Conservation (phyloP, 2,329 filamentous ascomycete species). For the Lachnellula subtilissima region DNA sequence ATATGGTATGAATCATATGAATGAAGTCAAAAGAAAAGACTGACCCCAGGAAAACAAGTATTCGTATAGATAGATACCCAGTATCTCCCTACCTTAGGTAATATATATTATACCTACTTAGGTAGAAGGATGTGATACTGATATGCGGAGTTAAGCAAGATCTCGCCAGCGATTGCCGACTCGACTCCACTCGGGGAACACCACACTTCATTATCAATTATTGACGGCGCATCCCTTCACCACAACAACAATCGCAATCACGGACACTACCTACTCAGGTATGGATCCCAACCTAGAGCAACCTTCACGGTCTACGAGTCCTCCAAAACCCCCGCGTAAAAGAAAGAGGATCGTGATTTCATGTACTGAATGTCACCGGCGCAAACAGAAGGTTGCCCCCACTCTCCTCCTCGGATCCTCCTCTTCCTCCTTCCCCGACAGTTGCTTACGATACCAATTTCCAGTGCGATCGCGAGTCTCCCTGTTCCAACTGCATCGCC, state of each 20-base stretch:
- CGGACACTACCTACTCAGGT: not conserved
- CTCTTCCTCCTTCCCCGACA: not conserved
- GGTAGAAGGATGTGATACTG: too few species aligned
- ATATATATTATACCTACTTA: too few species aligned
- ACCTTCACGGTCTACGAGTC: constrained; percentile 9
- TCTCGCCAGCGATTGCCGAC: not conserved
- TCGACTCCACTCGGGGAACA: not conserved
- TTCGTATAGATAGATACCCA: too few species aligned
- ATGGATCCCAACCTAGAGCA: constrained; percentile 7
- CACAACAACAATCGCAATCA: not conserved
- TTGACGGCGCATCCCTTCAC: not conserved
- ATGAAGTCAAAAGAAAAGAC: too few species aligned
- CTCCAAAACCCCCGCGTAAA: constrained; percentile 39
- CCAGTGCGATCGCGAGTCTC: constrained; percentile 55
- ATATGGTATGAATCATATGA: too few species aligned
- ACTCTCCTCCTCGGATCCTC: not conserved
- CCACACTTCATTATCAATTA: not conserved
- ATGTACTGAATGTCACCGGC: constrained; percentile 59
- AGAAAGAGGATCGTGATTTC: constrained; percentile 57
- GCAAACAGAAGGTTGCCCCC: constrained; percentile 41
- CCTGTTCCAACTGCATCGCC: constrained; percentile 55
- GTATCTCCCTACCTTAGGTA: too few species aligned
- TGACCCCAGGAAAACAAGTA: too few species aligned
- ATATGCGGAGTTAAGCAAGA: too few species aligned
- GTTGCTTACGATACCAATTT: not conserved